Base-by-base conservation (phyloP, 306 rosid species). In the Begonia fuchsioides region DNA sequence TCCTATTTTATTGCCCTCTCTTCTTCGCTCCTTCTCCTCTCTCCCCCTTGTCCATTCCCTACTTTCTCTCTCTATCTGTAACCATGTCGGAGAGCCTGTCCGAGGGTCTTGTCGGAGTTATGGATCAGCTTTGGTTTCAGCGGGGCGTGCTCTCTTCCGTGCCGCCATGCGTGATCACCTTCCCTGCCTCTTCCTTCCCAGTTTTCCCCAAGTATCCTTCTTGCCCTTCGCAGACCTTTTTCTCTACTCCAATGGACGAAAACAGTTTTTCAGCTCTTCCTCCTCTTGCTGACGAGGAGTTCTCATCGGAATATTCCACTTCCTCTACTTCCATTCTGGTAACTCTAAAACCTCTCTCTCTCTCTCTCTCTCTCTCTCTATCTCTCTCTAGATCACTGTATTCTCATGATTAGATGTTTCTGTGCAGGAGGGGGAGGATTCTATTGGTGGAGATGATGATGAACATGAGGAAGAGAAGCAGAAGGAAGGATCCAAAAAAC, bases 41-140 rank as follows among this genome's bases (percentile, higher is more conserved):
- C 17, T 9, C 46, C 19, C 32, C 38, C 50, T 52, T 44, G 54
- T 39, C 43, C 16, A 45, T 46, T 40, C 44, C 50, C 44, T 26
- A 43, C 61, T 32, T 40, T 38, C 43, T 50, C 59, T 44, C 14
- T 38, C 50, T 44, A 44, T 47, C 35, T 43, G 16, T 50, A 9
- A 12, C 46, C 58, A 81, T 83, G 96, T 82, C 74, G 38, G 64
- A 61, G 54, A 55, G 66, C 45, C 54, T 38, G 46, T 32, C 44
- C 50, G 35, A 47, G 32, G 63, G 69, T 54, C 62, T 75, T 50
- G 18, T 83, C 26, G 83, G 55, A 32, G 71, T 79, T 65, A 83
- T 87, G 83, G 87, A 87, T 54, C 57, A 57, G 18, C 93, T 83
- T 20, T 87, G 96, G 96, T 83, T 75, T 68, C 79, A 70, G 62